Conservation (phyloP, 2,329 filamentous ascomycete genomes). For the Cladosporium phlei region DNA sequence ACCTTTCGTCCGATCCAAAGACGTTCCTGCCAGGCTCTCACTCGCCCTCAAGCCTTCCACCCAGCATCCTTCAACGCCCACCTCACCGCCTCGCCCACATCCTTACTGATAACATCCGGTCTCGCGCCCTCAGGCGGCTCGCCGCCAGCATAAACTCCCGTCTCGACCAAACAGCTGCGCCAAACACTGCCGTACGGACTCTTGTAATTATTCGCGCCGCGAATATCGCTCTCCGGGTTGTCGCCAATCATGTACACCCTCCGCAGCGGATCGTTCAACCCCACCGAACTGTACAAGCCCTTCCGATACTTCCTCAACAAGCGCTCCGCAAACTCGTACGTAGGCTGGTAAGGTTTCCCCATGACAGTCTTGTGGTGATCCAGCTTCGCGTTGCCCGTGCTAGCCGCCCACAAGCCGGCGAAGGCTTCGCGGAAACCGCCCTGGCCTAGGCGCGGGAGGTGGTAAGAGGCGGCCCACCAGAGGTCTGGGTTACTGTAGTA, state of each 20-base stretch:
- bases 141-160: conserved; percentile 66
- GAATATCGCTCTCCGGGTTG: conserved; percentile 74
- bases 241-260: conserved; percentile 88
- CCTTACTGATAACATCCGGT: conserved; percentile 63
- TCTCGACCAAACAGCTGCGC: conserved; percentile 71
- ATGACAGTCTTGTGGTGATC: conserved; percentile 57
- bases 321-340: conserved; percentile 79
- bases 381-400: conserved; percentile 54
- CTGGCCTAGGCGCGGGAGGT: conserved; percentile 81
- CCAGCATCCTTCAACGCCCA: conserved; percentile 63
- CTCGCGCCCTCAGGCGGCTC: conserved; percentile 55
- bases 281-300: conserved; percentile 38
- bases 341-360: conserved; percentile 74
- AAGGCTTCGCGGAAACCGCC: conserved; percentile 83
- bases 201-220: conserved; percentile 72
- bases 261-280: conserved; percentile 47
- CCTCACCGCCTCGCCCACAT: conserved; percentile 71
- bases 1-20: too few species aligned
- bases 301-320: conserved; percentile 60
- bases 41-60: conserved; percentile 25
- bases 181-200: conserved; percentile 67
- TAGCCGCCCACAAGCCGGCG: conserved; percentile 69
- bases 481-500: conserved; percentile 91
- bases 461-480: conserved; percentile 81
- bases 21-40: background rate